A percentile compares a stretch with the other conserved stretches of the same genome.
phyloP scores from a whole-genome alignment of 2,329 filamentous ascomycete genomes.

The Saccharata proteae region DNA sequence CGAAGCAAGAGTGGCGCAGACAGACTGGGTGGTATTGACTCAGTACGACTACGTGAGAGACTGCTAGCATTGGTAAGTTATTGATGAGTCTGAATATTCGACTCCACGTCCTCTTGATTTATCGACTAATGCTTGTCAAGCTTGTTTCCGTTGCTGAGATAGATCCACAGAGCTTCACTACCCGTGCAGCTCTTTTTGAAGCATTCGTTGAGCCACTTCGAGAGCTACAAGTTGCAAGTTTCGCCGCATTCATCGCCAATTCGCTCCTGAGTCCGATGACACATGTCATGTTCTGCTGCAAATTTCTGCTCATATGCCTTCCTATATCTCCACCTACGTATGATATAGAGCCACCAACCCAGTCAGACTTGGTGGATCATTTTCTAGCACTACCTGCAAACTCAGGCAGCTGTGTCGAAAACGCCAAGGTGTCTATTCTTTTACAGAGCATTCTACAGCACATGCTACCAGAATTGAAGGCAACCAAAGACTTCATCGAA shows the following conservation, averaged over 20 bases:
- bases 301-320: no score
- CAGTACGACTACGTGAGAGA: slow-evolving; percentile 49
- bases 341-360: no score
- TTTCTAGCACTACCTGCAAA: no score
- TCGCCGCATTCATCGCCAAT: slow-evolving; percentile 43
- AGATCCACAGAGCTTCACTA: slow-evolving; percentile 35
- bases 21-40: slow-evolving; percentile 35
- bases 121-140: slow-evolving; percentile 11
- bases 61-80: slow-evolving; percentile 45
- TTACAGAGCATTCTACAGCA: no score
- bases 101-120: not conserved
- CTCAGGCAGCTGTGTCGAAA: no score
- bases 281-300: no score
- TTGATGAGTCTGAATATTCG: not conserved
- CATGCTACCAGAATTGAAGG: no score
- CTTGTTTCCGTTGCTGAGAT: slow-evolving; percentile 27
- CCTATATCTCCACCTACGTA: no score
- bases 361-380: no score
- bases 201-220: slow-evolving; percentile 45
- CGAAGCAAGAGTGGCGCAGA: slow-evolving; percentile 13
- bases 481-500: no score
- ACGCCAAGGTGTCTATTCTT: no score
- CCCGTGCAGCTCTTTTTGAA: slow-evolving; percentile 46
- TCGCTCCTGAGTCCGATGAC: slow-evolving; percentile 34
- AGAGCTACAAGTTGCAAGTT: slow-evolving; percentile 45